A percentile compares a stretch with the other conserved stretches of the same genome.
Evolutionary conservation across 768 basidiomycete species (phyloP).

Genomic region (Naganishia kalamii): DNA sequence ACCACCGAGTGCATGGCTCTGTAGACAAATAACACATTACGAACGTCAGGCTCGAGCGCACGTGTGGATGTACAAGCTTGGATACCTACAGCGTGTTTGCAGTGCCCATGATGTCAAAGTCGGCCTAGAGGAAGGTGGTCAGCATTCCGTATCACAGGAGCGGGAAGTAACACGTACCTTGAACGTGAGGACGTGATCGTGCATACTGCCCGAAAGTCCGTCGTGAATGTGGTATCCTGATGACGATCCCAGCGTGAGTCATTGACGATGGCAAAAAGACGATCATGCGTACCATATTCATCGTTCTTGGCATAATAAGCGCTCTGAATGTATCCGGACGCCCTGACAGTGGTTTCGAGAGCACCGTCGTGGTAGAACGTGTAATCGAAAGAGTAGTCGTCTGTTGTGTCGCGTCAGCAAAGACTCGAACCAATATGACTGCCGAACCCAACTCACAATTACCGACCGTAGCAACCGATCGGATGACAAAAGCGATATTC

Average conservation of each 20-base stretch:
- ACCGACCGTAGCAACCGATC: conserved; percentile 18
- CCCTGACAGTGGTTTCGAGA: conserved; percentile 25
- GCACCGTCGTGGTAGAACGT: conserved; percentile 29
- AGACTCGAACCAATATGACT: not conserved
- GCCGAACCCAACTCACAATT: conserved; percentile 47
- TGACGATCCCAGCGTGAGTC: not conserved
- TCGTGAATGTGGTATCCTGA: conserved; percentile 34
- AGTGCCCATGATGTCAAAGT: conserved; percentile 30
- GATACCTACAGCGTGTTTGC: conserved; percentile 25
- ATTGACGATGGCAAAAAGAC: not conserved
- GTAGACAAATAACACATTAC: conserved; percentile 2
- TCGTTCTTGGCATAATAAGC: conserved; percentile 26
- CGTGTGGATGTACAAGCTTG: no score
- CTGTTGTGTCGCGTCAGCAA: not conserved
- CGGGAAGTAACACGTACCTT: conserved; percentile 18
- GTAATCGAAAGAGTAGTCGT: conserved; percentile 26
- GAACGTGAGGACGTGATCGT: conserved; percentile 31
- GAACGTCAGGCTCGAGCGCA: no score
- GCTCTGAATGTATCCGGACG: conserved; percentile 29
- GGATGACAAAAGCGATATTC: conserved; percentile 30
- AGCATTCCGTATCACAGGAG: not conserved
- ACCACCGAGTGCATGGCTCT: conserved; percentile 28
- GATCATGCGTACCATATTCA: conserved; percentile 26
- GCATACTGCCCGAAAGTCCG: conserved; percentile 30
- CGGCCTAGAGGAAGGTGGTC: not conserved